Evolutionary conservation across 148 eudicot genomes (phyloP), one percentile per base, ranked within the genome.

Genomic region (Diospyros lotus): DNA sequence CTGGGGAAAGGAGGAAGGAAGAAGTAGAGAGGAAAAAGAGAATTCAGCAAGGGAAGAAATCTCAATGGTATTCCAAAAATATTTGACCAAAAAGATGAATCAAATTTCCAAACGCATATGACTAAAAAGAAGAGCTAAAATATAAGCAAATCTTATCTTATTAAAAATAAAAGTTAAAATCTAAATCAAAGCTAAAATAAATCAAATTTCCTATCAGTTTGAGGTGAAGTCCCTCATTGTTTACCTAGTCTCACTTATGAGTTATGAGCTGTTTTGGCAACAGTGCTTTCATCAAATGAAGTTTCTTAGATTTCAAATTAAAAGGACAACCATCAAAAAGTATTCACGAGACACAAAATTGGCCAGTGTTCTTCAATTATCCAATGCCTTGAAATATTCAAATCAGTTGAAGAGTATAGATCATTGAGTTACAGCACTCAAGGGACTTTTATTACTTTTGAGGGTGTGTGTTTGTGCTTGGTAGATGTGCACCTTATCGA

Each of bases 261-360:
- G 28, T 28, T 69, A 68, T 51, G 72, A 51, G 72, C 58, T 17
- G 52, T 68, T 68, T 8, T 28, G 44, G 52, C 68, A 44, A 3
- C 51, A 14, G 9, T 40, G 14, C 14, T 41, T 5, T 28, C 5
- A n/a, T 9, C 39, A 43, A 28, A 41, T 2, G 41, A 68, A 48
- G 44, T 9, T 52, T 67, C 48, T 68, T 28, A 51, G 63, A 17
- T 53, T 51, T 11, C 5, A 67, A 68, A 68, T 51, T 51, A 38
- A 39, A 53, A 68, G 72, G 43, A 2, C 43, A 43, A 14, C 13
- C 0, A 62, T 0, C 18, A 59, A 18, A n/a, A 14, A 4, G 38
- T 59, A 17, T 59, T 59, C 7, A 59, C n/a, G 60, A 15, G 3
- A 13, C 13, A 13, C 60, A 56, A 56, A 15, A 2, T 3, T 3